Evolutionary conservation across 257 asterid species (phyloP).

Genomic region (Nicotiana noctiflora): DNA sequence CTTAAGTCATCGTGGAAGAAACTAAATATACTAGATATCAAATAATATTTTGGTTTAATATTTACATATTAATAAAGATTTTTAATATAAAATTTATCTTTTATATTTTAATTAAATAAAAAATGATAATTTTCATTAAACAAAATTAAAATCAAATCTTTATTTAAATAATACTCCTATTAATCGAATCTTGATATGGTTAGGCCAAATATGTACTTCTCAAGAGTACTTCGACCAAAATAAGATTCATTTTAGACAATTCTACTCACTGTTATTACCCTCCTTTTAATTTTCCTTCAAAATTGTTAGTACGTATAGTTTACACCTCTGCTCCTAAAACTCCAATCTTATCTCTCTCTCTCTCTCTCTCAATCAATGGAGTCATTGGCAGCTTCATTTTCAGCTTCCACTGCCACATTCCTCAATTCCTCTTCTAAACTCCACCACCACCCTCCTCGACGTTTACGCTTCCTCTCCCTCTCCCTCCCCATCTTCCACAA

Average conservation of each 20-base stretch:
- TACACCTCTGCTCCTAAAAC: not conserved
- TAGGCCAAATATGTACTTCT: not conserved
- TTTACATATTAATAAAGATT: not conserved
- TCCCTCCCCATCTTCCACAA: constrained; percentile 37
- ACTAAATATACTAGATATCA: not conserved
- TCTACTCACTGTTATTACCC: no score
- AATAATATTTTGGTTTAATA: not conserved
- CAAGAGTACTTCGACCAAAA: no score
- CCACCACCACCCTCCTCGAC: constrained; percentile 26
- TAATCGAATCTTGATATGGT: not conserved
- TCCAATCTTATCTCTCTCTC: not conserved
- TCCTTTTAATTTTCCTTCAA: not conserved
- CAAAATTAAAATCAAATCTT: not conserved
- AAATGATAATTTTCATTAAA: not conserved
- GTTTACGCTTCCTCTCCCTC: constrained; percentile 25
- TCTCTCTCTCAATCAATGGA: constrained; percentile 19
- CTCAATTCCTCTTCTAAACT: constrained; percentile 32
- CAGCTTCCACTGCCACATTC: constrained; percentile 32
- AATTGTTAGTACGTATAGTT: no score
- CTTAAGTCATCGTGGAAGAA: no score
- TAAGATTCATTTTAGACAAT: no score
- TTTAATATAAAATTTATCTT: no score
- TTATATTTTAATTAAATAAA: no score
- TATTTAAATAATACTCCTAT: not conserved
- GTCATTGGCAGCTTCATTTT: constrained; percentile 12